Evolutionary conservation across 2,329 filamentous ascomycete species (phyloP).

Genomic region (Pseudovirgaria hyperparasitica): DNA sequence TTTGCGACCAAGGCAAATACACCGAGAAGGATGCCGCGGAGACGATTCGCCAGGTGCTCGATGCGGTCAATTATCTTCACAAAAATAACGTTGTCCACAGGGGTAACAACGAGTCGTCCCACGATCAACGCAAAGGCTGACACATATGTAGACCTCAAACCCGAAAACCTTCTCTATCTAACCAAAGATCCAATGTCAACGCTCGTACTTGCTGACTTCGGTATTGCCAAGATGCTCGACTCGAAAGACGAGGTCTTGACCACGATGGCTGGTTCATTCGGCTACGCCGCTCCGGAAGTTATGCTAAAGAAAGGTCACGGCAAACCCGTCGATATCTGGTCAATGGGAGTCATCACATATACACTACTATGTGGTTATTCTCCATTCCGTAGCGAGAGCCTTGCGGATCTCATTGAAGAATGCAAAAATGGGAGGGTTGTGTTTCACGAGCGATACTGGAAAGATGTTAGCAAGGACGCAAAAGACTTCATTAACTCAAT

Average conservation of each 20-base stretch:
- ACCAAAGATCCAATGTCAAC: slow-evolving; percentile 65
- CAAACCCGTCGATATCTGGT: slow-evolving; percentile 99
- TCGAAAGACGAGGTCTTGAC: slow-evolving; percentile 82
- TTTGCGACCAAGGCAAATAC: slow-evolving; percentile 95
- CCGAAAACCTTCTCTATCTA: slow-evolving; percentile 92
- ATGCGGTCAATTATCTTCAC: slow-evolving; percentile 89
- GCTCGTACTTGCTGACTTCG: slow-evolving; percentile 90
- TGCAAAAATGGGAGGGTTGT: slow-evolving; percentile 73
- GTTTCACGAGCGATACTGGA: slow-evolving; percentile 98
- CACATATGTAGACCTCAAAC: slow-evolving; percentile 66
- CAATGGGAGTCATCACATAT: slow-evolving; percentile 95
- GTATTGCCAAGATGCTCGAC: slow-evolving; percentile 96
- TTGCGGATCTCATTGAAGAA: slow-evolving; percentile 88
- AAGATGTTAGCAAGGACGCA: slow-evolving; percentile 86
- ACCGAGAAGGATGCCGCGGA: slow-evolving; percentile 96
- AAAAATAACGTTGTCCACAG: slow-evolving; percentile 89
- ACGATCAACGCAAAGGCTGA: slow-evolving; percentile 10
- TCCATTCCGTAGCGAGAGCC: slow-evolving; percentile 88
- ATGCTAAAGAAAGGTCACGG: slow-evolving; percentile 97
- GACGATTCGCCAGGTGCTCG: slow-evolving; percentile 87
- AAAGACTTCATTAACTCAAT: slow-evolving; percentile 85
- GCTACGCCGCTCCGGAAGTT: slow-evolving; percentile 93
- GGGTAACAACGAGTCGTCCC: slow-evolving; percentile 41
- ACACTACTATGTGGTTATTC: slow-evolving; percentile 96
- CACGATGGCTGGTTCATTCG: slow-evolving; percentile 97